Percentiles rank a stretch among this genome's conserved stretches.
Conservation (phyloP, 148 eudicot species). For the Nyssa sinensis region DNA sequence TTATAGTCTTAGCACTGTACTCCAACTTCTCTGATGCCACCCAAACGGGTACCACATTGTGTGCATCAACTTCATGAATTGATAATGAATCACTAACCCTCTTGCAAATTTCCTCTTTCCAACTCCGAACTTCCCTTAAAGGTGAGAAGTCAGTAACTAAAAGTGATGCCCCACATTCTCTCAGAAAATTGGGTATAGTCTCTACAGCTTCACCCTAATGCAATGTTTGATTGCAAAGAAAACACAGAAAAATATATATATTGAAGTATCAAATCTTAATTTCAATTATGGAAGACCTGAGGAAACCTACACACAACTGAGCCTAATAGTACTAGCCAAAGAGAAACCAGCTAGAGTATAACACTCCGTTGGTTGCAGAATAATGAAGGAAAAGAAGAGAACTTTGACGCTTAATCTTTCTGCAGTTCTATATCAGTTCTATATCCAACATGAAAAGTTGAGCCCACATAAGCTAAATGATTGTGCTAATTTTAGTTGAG, state of each 20-base stretch:
- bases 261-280: background rate
- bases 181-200: constrained; percentile 71
- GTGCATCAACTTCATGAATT: constrained; percentile 98
- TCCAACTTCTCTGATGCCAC: constrained; percentile 82
- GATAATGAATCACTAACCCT: constrained; percentile 62
- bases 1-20: constrained; percentile 82
- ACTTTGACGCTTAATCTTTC: background rate
- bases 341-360: background rate
- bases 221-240: background rate
- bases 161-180: constrained; percentile 85
- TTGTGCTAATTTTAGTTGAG: background rate
- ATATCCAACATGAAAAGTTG: background rate
- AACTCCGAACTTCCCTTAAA: constrained; percentile 61
- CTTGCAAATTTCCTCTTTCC: constrained; percentile 74
- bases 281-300: background rate
- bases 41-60: constrained; percentile 94
- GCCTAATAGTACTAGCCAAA: background rate
- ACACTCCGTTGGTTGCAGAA: background rate
- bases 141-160: constrained; percentile 92
- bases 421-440: too few relatives aligned
- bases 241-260: background rate
- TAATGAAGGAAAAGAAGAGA: background rate
- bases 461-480: background rate
- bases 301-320: background rate
- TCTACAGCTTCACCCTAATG: constrained; percentile 84